Evolutionary conservation across 2,329 filamentous ascomycete genomes (phyloP), one percentile per base, ranked within the genome.

Genomic region (Colletotrichum caudatum): DNA sequence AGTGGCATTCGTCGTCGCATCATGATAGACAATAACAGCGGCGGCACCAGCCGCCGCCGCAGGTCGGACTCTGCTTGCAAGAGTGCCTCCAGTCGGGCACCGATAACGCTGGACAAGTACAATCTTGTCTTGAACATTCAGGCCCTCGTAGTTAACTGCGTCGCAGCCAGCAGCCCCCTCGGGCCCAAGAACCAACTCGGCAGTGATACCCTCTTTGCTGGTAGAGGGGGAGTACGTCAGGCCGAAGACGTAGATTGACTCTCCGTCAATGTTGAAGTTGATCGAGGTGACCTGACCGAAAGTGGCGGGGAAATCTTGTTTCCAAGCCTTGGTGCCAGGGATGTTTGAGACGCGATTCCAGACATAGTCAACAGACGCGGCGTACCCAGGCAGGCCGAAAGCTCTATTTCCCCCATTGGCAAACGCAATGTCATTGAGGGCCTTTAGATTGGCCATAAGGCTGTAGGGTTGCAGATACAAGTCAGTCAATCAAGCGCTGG

Each of bases 361-460:
- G 74, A 88, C 81, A 74, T 85, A 87, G 61, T 87, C 82, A 37
- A 86, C 83, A 0, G 84, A 86, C 8, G 85, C 84, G 39, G 79
- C 81, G 74, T 84, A 87, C 6, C 85, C 85, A 1, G 85, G 83
- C 4, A 85, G 80, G 26, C 85, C 85, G 73, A 87, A 87, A n/a
- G 85, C 85, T 63, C 85, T 81, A 77, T 88, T 88, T 8, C 85
- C 86, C 1, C 85, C 84, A 74, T 87, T 85, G 48, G 80, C 81
- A 59, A 80, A 81, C 46, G 84, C 85, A 57, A 87, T 86, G 6
- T 79, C 75, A 69, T 86, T 79, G n/a, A 87, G 80, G n/a, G 79
- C 78, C 68, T 82, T 77, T 26, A 87, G 81, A 70, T 86, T 85
- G 59, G 79, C 77, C 81, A 84, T 82, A 35, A 87, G 77, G 51